Evolutionary conservation across 1,284 basidiomycete species (phyloP), one percentile per base, ranked within the genome.

Genomic region (Irpex sp.): DNA sequence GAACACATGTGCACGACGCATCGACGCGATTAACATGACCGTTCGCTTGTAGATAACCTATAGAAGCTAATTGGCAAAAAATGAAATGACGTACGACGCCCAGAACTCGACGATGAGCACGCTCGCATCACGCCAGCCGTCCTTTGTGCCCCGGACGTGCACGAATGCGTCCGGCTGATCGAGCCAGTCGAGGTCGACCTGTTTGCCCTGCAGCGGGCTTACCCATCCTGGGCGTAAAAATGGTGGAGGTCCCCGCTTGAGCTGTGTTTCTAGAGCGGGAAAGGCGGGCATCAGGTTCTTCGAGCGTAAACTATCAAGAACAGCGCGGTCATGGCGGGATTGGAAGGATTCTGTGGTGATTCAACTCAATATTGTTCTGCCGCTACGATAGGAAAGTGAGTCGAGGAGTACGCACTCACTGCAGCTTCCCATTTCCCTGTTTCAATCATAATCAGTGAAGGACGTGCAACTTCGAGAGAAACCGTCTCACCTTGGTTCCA

Each of bases 201-300:
- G 65, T 62, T 70, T 70, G 48, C 73, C 73, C 6, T 72, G 60
- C 58, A 74, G 66, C 9, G 74, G 73, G 64, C 73, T 74, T 40
- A 57, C 66, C 74, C 74, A 75, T 5, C 74, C 74, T 8, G 72
- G 73, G 31, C 74, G 72, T 8, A 74, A 66, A 67, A 73, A 75
- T 54, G 70, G 71, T 51, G 72, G 74, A 17, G 74, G 74, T 21
- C 74, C 74, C 61, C 72, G 74, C 57, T 65, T 68, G 56, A 74
- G 69, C 62, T 75, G 72, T 48, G 64, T 68, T 65, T 72, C 72
- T 21, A 75, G 66, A 38, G 68, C 69, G 55, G 72, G 70, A 73
- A 73, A 74, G 1, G 70, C 58, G n/a, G 74, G 74, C 56, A 75
- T 65, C 57, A 70, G 65, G n/a, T 71, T 71, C 57, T 68, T 68